These are phyloP conservation scores for Emergomyces orientalis DNA, from an alignment of 2,329 filamentous ascomycete genomes.

Conservation along the genomic window DNA sequence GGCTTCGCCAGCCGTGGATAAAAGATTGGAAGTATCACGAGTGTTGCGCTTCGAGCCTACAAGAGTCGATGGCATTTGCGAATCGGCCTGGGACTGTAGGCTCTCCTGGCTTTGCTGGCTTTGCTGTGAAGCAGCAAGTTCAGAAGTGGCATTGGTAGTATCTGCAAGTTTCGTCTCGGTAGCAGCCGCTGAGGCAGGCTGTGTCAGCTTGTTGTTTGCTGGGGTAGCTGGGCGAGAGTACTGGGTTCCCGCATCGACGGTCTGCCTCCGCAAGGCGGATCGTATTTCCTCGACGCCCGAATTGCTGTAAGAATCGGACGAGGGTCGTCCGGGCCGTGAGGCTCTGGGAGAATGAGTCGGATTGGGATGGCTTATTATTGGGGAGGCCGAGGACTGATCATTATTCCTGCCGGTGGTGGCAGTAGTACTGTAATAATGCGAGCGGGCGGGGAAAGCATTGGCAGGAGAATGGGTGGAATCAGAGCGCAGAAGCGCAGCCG, in stretches of 20 bases:
- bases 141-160: background rate
- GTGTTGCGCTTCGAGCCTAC: conserved; percentile 18
- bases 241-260: conserved; percentile 45
- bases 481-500: conserved; percentile 28
- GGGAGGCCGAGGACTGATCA: conserved; percentile 3
- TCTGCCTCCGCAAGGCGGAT: conserved; percentile 23
- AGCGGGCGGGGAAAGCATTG: conserved; percentile 10
- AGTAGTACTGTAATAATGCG: conserved; percentile 11
- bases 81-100: conserved; percentile 15
- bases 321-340: conserved; percentile 10
- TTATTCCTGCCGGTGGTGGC: conserved; percentile 10
- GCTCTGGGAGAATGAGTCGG: background rate
- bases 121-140: conserved; percentile 9
- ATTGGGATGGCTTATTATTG: background rate
- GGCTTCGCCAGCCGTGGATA: background rate
- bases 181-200: background rate
- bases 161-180: background rate
- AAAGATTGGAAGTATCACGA: conserved; percentile 12
- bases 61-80: conserved; percentile 16
- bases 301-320: conserved; percentile 14
- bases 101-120: conserved; percentile 11
- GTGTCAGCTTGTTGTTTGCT: conserved; percentile 25
- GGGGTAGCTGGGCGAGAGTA: conserved; percentile 44
- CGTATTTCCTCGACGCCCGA: conserved; percentile 13
- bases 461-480: conserved; percentile 21